Base-by-base conservation (phyloP, 306 rosid species). In the Nissolia schottii region DNA sequence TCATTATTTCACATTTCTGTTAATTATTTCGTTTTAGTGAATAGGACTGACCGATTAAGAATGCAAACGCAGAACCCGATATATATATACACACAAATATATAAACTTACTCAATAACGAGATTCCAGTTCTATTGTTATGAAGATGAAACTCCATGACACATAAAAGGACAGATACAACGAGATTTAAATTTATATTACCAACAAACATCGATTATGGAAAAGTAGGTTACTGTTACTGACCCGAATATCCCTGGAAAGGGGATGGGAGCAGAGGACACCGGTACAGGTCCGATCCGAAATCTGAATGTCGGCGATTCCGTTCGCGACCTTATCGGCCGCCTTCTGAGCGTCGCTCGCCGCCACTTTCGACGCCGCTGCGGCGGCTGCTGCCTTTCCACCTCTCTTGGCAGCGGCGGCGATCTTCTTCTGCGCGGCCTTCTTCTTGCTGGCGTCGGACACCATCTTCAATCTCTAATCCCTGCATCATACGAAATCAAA, bases 381-480 rank as follows among this genome's bases (percentile, higher is more conserved):
- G 0, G 90, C 74, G 5, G 88, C 79, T 2, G 74, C 78, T 0
- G 90, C 89, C 78, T 93, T 93, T 5, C 96, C 96, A 16, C 98
- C 96, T 46, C 98, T 79, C 88, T 90, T 93, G 22, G 98, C 96
- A 13, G 96, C 96, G 60, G 98, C 98, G 32, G 98, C 98, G 24
- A 90, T 92, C 86, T 93, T 93, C 96, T 93, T 93, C 86, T 93
- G 96, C 3, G 93, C 93, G 35, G 87, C 96, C 83, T 93, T 93
- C 90, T 88, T 93, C 91, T 93, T 93, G 77, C 98, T 93, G 29
- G 98, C 98, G 83, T 93, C 98, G 3, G 98, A 93, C 22, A 93
- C 98, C 98, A 93, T 93, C 83, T 43, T 88, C 11, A 67, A 31
- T 41, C 54, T 64, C 37, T 22, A 64, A 7, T 51, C 6, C 58